Evolutionary conservation across 108 stramenopile genomes (phyloP), one percentile per base, ranked within the genome.

Genomic region (Stephanodiscus triporus): DNA sequence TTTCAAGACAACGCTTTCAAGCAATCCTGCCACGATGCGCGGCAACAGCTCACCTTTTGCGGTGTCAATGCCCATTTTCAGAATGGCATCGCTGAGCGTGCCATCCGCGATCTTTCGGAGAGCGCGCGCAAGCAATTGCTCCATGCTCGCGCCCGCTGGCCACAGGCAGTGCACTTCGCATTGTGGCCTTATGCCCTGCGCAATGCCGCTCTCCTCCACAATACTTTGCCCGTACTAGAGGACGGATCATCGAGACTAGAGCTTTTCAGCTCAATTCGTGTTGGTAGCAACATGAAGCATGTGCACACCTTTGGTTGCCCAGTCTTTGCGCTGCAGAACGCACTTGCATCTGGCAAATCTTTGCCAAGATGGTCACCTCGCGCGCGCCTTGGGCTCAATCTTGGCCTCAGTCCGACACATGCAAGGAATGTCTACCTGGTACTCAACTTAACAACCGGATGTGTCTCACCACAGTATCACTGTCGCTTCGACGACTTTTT

Each of bases 101-200:
- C 24, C 11, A 82, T 82, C 43, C 49, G 81, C 17, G 63, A 72
- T n/a, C 23, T 82, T 2, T 64, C 65, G 40, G 81, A 82, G 22
- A 9, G 22, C 34, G 75, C 81, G 23, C 24, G 75, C 23, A 76
- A 69, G 17, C 34, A 47, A 6, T 37, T 77, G 3, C 59, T 77
- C 4, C 72, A 77, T 36, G 76, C 81, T 20, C 6, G 38, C 16
- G 9, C 40, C 3, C 20, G 76, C 43, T 77, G 76, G 81, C 70
- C 76, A 30, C 37, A 37, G 10, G 76, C 72, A n/a, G 58, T 77
- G 14, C 32, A 14, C 9, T 10, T 63, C n/a, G 29, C 72, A 9
- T 26, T 82, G 43, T 82, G 81, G 81, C 81, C 81, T 23, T 73
- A 73, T 53, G 81, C 76, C 22, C 45, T 82, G 0, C 53, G 81